Evolutionary conservation across 768 basidiomycete species (phyloP).

Genomic region (Cyathus striatus): DNA sequence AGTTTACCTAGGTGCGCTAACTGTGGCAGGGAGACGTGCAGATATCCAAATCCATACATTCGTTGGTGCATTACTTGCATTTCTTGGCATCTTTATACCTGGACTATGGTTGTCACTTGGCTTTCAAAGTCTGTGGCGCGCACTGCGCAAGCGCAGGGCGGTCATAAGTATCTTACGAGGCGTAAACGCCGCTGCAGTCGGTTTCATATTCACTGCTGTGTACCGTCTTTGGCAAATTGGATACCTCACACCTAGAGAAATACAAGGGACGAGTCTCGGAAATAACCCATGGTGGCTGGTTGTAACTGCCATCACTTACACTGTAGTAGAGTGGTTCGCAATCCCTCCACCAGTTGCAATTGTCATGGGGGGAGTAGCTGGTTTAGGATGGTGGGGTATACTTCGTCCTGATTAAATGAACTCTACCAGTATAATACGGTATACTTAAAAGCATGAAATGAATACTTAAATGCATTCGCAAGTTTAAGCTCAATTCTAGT

Average conservation of each 20-base stretch:
- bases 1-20: slow-evolving; percentile 46
- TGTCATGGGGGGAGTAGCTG: slow-evolving; percentile 30
- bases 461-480: too few relatives aligned
- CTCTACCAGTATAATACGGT: too few relatives aligned
- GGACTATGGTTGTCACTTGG: slow-evolving; percentile 34
- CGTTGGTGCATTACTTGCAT: slow-evolving; percentile 42
- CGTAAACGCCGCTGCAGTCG: slow-evolving; percentile 36
- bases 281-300: slow-evolving; percentile 46
- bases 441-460: too few relatives aligned
- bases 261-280: slow-evolving; percentile 21
- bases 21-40: slow-evolving; percentile 16
- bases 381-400: slow-evolving; percentile 39
- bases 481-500: too few relatives aligned
- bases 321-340: slow-evolving; percentile 34
- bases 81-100: slow-evolving; percentile 44
- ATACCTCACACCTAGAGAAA: slow-evolving; percentile 23
- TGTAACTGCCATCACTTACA: slow-evolving; percentile 32
- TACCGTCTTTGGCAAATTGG: slow-evolving; percentile 33
- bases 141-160: slow-evolving; percentile 19
- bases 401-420: too few relatives aligned
- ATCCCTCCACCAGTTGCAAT: slow-evolving; percentile 34
- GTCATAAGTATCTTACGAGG: slow-evolving; percentile 29
- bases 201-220: slow-evolving; percentile 36
- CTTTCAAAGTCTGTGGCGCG: slow-evolving; percentile 29
- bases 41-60: slow-evolving; percentile 23